Base-by-base conservation (phyloP, 2,329 filamentous ascomycete genomes). In the Pseudogymnoascus destructans region DNA sequence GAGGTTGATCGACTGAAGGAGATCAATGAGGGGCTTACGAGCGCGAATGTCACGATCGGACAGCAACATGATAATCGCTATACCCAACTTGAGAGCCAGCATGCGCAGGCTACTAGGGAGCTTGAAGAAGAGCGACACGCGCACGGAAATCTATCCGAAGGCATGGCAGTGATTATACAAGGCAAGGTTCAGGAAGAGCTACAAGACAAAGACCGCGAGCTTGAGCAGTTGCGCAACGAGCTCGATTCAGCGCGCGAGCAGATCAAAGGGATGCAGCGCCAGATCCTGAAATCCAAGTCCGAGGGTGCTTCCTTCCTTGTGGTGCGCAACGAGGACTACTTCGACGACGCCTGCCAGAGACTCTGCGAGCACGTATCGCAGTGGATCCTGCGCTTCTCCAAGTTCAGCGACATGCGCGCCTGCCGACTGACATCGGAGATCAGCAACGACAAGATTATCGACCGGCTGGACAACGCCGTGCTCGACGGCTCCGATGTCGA, bases 321-420 rank as follows among this genome's bases (percentile, higher is more conserved):
- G 55, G 77, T 90, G 61, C 82, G 82, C 64, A 90, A 96, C 68
- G 91, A 96, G 70, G 91, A 96, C 73, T 91, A 96, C 76, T 97
- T 98, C 69, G 90, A 96, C 68, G 83, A 83, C 66, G 87, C 91
- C 40, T 98, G 93, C 70, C 90, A 96, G 71, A 87, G 95, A 71
- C 82, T 98, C 46, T 98, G 90, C 73, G 87, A 92, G 65, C 91
- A 96, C 70, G 89, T 96, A 40, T 91, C 96, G 71, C 90, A 95
- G 73, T 98, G 93, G 93, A 90, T 98, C 56, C 75, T 96, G 64
- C 88, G 93, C 68, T 98, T 98, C 76, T 96, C 91, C 65, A 97
- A 97, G 71, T 93, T 95, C 73, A 97, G 91, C 55, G 92, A 97
- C 72, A 89, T 90, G 75, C 86, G 88, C 65, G 81, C 88, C 59